Evolutionary conservation across 2,329 filamentous ascomycete species (phyloP), one percentile per base, ranked within the genome.

Genomic region (Cercospora citrullina): DNA sequence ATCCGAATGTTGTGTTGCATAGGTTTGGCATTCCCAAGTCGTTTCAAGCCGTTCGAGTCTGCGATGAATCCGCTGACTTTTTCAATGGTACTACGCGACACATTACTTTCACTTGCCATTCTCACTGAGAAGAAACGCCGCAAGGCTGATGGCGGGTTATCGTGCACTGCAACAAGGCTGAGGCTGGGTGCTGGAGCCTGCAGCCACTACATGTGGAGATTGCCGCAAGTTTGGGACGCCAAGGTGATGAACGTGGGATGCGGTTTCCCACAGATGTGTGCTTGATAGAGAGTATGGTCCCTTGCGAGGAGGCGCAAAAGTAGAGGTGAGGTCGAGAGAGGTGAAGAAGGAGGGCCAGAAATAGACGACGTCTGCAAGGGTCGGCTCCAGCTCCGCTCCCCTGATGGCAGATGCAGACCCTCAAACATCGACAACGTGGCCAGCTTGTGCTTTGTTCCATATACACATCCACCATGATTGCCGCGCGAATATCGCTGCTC

Each of bases 401-500:
- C 55, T 59, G 55, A 59, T 59, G 30, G 55, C 14, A 59, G 55
- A 30, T 59, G 28, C 55, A 36, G 28, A 23, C 18, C 48, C 23
- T 36, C 55, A 6, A 36, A 36, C 48, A 55, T 28, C 23, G 23
- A 55, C 48, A 59, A 59, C 55, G 55, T 59, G 55, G 55, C 28
- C 55, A 59, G 28, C 18, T 59, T 31, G 1, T 59, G 55, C 31
- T 59, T 21, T 33, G 31, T 59, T 23, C 1, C 16, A 8, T 36
- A 18, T 4, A 18, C 55, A 21, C 55, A 31, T 21, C 30, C 55
- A 21, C 18, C 55, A 59, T 59, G 55, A 16, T 59, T 1, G 6
- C 60, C 42, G 72, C 69, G 39, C 69, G 72, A 28, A 55, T 77
- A 59, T 70, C 72, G 18, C 71, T 78, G 60, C 16, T 75, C 55